Conservation (phyloP, 495 filamentous ascomycete genomes). For the Parathielavia appendiculata region DNA sequence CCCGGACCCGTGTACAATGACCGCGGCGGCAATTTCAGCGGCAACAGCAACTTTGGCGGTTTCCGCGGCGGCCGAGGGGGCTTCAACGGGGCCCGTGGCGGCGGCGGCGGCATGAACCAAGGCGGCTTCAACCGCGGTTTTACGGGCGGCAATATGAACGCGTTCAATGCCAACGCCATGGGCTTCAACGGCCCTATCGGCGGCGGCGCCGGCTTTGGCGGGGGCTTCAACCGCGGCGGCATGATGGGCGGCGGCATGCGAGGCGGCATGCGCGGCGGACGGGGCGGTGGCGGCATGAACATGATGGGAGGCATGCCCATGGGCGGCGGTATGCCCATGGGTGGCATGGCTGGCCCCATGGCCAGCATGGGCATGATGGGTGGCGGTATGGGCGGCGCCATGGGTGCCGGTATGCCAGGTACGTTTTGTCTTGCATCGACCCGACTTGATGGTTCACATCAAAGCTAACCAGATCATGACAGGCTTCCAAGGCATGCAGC, state of each 20-base stretch:
- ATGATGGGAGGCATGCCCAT: slow-evolving; percentile 34
- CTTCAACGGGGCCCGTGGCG: slow-evolving; percentile 31
- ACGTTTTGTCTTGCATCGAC: slow-evolving; percentile 19
- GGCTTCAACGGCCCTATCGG: slow-evolving; percentile 55
- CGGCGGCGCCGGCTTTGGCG: slow-evolving; percentile 53
- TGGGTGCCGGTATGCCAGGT: slow-evolving; percentile 55
- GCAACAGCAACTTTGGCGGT: slow-evolving; percentile 36
- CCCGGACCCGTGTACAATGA: slow-evolving; percentile 24
- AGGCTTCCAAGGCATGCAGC: slow-evolving; percentile 63
- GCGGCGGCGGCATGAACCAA: slow-evolving; percentile 29
- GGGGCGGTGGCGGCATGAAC: slow-evolving; percentile 55
- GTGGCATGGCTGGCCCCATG: slow-evolving; percentile 32
- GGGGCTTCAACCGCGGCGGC: slow-evolving; percentile 53
- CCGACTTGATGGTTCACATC: not conserved
- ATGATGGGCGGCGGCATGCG: slow-evolving; percentile 53
- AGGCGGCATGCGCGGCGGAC: slow-evolving; percentile 64
- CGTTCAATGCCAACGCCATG: slow-evolving; percentile 35
- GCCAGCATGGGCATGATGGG: slow-evolving; percentile 47
- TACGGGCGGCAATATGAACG: slow-evolving; percentile 33
- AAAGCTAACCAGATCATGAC: slow-evolving; percentile 3
- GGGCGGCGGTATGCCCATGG: slow-evolving; percentile 34
- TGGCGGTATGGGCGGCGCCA: slow-evolving; percentile 44
- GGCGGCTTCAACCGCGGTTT: slow-evolving; percentile 47
- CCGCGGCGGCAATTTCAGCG: slow-evolving; percentile 34
- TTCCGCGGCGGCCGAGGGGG: slow-evolving; percentile 37